Base-by-base conservation (phyloP, 495 filamentous ascomycete genomes). In the Apodospora peruviana region DNA sequence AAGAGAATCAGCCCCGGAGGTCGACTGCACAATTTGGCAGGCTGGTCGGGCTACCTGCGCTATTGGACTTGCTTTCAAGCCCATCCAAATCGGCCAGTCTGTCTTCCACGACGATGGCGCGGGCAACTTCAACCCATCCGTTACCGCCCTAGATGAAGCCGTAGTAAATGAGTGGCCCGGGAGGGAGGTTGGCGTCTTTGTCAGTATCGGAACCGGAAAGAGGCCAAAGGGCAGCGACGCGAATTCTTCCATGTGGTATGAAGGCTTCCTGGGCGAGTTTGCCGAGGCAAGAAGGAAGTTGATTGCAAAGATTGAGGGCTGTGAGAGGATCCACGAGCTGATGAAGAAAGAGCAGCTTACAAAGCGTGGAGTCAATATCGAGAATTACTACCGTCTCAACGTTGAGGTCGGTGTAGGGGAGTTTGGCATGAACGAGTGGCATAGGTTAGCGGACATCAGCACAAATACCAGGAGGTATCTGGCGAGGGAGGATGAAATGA, bases 341-440 rank as follows among this genome's bases (percentile, higher is more conserved):
- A 95, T 98, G 85, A 74, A 86, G 40, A 68, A 69, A 29, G 87
- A 91, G 19, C 79, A 86, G 44, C 75, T 97, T 18, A 72, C 80
- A 11, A 85, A 86, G 63, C 81, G 88, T 23, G 80, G 85, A 18
- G 88, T 96, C 43, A 87, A 83, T 53, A 79, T 83, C 40, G 90
- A 96, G 47, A 90, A 95, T 65, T 98, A 98, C 75, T 95, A 90
- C 67, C 86, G 93, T n/a, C 75, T 96, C 21, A 98, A 98, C 52
- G 93, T 96, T 20, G 91, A 97, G 59, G 86, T 96, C 4, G 94
- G 93, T 0, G 94, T 98, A 19, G 93, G 93, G 36, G 94, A 98
- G 60, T 96, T 96, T 62, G 91, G 88, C 41, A 95, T 98, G 88
- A 97, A 97, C 62, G 93, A 97, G 61, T 98, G 93, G 91, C 82